A percentile compares a stretch with the other conserved stretches of the same genome.
These are phyloP conservation scores for Trichophyton simii DNA, from an alignment of 2,329 filamentous ascomycete species.

Conservation along the genomic window DNA sequence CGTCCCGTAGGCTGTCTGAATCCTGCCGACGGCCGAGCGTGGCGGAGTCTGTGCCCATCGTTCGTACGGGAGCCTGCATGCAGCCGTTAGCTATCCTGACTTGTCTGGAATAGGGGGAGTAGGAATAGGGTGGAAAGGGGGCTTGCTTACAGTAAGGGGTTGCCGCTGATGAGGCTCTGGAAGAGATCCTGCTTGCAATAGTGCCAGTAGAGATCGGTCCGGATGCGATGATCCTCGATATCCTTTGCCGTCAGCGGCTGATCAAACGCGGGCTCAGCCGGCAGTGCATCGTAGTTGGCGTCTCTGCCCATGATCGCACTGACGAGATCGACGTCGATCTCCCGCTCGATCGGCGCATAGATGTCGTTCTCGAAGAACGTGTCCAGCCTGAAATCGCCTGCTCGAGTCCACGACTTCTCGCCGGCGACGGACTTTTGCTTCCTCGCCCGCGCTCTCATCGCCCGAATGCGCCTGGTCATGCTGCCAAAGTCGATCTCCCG, in stretches of 20 bases:
- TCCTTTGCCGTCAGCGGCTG: slow-evolving; percentile 43
- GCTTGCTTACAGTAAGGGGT: slow-evolving; percentile 62
- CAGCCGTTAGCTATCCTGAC: slow-evolving; percentile 8
- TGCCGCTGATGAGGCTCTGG: slow-evolving; percentile 79
- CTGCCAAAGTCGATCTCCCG: slow-evolving; percentile 66
- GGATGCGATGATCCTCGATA: slow-evolving; percentile 64
- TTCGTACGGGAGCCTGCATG: slow-evolving; percentile 63
- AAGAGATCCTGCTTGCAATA: slow-evolving; percentile 89
- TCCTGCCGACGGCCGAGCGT: slow-evolving; percentile 61
- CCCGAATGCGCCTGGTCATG: slow-evolving; percentile 59
- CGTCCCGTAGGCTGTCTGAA: slow-evolving; percentile 72
- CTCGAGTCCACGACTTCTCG: slow-evolving; percentile 14
- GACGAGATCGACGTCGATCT: slow-evolving; percentile 46
- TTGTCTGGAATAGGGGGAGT: no score
- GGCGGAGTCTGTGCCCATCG: slow-evolving; percentile 82
- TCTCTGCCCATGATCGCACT: slow-evolving; percentile 46
- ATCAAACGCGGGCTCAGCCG: slow-evolving; percentile 15
- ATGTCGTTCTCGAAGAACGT: slow-evolving; percentile 30
- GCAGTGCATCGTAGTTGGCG: slow-evolving; percentile 46
- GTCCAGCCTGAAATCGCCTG: slow-evolving; percentile 21
- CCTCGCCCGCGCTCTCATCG: slow-evolving; percentile 43
- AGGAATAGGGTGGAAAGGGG: no score
- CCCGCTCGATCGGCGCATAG: slow-evolving; percentile 32
- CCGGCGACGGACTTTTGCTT: slow-evolving; percentile 22
- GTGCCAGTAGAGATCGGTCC: slow-evolving; percentile 90